phyloP scores from a whole-genome alignment of 2,329 filamentous ascomycete species.

The Exophiala aquamarina region DNA sequence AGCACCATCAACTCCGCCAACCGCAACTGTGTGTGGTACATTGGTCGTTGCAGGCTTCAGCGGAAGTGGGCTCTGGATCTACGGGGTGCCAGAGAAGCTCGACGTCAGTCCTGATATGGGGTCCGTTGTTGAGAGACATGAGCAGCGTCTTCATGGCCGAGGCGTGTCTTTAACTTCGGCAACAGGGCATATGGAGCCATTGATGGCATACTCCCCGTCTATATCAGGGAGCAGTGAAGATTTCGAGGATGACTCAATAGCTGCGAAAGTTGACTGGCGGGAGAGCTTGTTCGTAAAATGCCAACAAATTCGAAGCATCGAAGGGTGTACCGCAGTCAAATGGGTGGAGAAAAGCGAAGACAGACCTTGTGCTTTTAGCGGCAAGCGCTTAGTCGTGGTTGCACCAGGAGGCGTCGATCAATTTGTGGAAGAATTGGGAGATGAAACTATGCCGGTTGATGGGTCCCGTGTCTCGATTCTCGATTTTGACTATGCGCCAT shows the following conservation, averaged over 20 bases:
- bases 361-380: conserved; percentile 34
- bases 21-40: conserved; percentile 68
- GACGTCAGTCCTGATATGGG: conserved; percentile 50
- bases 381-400: conserved; percentile 61
- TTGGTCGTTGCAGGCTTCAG: conserved; percentile 73
- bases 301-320: conserved; percentile 62
- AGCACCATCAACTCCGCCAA: conserved; percentile 67
- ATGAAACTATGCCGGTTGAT: conserved; percentile 75
- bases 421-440: conserved; percentile 58
- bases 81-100: conserved; percentile 72
- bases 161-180: conserved; percentile 23
- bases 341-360: conserved; percentile 66
- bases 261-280: conserved; percentile 56
- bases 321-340: conserved; percentile 66
- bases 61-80: conserved; percentile 72
- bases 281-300: conserved; percentile 72
- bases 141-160: conserved; percentile 20
- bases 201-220: conserved; percentile 30
- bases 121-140: conserved; percentile 28
- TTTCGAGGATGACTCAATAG: conserved; percentile 32
- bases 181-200: conserved; percentile 26
- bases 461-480: conserved; percentile 71
- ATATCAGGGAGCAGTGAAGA: conserved; percentile 28
- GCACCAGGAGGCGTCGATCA: conserved; percentile 67
- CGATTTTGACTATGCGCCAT: conserved; percentile 67